Evolutionary conservation across 176 grass and related monocot genomes (phyloP), one percentile per base, ranked within the genome.

Genomic region (Cenchrus fungigraminus): DNA sequence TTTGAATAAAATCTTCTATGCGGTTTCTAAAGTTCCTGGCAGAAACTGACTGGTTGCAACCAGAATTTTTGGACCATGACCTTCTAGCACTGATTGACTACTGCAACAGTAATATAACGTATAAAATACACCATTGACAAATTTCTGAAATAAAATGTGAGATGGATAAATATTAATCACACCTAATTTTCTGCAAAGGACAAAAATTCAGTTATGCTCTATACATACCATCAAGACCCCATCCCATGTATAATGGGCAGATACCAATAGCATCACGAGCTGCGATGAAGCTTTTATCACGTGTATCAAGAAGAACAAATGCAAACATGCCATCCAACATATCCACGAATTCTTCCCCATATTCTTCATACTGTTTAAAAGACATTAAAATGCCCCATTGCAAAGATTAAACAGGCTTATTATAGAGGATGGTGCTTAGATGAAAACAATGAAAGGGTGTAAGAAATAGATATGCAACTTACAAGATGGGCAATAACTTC

Each of bases 401-500:
- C 34, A 2, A 81, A 62, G 31, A 54, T 31, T 60, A 71, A n/a
- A 54, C 60, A 84, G 58, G 42, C 12, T 69, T 65, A 29, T 31
- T 49, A 13, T 40, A 29, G 11, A 87, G 14, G 20, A 65, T 0
- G 0, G 51, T 73, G 81, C 15, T 82, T 84, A 51, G 43, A 66
- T n/a, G 44, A 78, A 85, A 7, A 84, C 12, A 66, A 0, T 12
- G 17, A 51, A n/a, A 49, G 64, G 64, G 13, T 83, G 28, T 8
- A 80, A 74, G 15, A 68, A 57, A 58, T 8, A 74, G 43, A 83
- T 71, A 83, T 61, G 15, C 34, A 65, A 82, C 93, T 96, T 84
- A 99, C 97, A 50, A 99, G 89, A 79, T 99, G 93, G 51, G 93
- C 91, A 92, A 99, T 99, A 53, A 99, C 97, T 99, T 99, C 97